Base-by-base conservation (phyloP, 1,139 yeast genomes). In the Nakaseomyces glabratus region DNA sequence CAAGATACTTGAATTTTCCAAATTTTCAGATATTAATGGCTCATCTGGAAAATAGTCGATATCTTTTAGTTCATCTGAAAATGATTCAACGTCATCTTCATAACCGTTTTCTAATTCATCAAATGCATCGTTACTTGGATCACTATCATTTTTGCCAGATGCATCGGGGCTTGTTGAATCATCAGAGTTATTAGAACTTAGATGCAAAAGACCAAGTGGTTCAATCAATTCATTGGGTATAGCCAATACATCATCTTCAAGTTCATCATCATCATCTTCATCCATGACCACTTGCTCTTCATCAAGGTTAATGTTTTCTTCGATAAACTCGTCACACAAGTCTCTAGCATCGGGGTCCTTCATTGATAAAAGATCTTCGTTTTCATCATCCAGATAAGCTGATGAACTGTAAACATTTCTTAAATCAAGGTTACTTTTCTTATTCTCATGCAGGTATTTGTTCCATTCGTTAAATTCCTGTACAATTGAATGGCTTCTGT, bases 401-500 rank as follows among this genome's bases (percentile, higher is more conserved):
- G 30, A 17, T 5, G 30, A 20, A 4, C 21, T 17, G 21, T 26
- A 26, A 17, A 26, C 30, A 11, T 26, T 26, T 26, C 18, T 20
- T 2, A 33, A 17, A 26, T 36, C 40, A 15, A 39, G 40, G 18
- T 15, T 24, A 21, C 28, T 38, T 8, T 26, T 26, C 30, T 17
- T 17, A 18, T 18, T 26, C 10, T 17, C 6, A 11, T 26, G 20
- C 10, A 26, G 16, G 21, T 26, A 26, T 22, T 36, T 40, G 30
- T 43, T 41, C 55, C 56, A 51, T 12, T 39, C 36, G 22, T 36
- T 45, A 33, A 43, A 53, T 2, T 45, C 46, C 15, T 48, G 46
- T 16, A 44, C 38, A 3, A 48, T 44, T 4, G 45, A 35, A 11
- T 26, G 23, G 7, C 42, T 40, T 24, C 41, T 47, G n/a, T 41